These are phyloP conservation scores for Arthrobotrys entomopaga DNA, from an alignment of 2,329 filamentous ascomycete species.

Conservation along the genomic window DNA sequence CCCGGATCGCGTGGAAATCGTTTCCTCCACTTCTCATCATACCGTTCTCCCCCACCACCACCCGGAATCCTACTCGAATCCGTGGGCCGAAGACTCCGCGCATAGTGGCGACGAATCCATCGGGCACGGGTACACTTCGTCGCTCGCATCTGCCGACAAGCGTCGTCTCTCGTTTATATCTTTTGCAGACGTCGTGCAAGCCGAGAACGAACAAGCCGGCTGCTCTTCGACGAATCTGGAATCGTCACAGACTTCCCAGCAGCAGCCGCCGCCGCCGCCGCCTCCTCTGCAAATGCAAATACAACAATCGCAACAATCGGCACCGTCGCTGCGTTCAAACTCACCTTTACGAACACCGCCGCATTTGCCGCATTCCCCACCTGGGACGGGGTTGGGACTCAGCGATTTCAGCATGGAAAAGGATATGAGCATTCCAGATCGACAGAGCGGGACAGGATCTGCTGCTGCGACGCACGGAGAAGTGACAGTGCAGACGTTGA, in stretches of 20 bases:
- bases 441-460: constrained; percentile 28
- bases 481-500: constrained; percentile 91
- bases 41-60: constrained; percentile 34
- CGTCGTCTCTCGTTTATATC: constrained; percentile 92
- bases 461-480: constrained; percentile 53
- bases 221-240: constrained; percentile 63
- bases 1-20: constrained; percentile 90
- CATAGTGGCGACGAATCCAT: constrained; percentile 54
- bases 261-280: constrained; percentile 43
- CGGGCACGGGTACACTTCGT: constrained; percentile 43
- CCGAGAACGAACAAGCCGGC: constrained; percentile 73
- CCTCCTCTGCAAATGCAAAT: too few relatives aligned
- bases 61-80: constrained; percentile 42
- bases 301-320: constrained; percentile 30
- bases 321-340: constrained; percentile 54
- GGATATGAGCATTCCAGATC: constrained; percentile 51
- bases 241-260: constrained; percentile 29
- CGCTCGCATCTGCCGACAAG: constrained; percentile 55
- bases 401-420: constrained; percentile 55
- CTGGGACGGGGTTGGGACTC: constrained; percentile 38
- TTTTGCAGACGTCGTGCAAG: constrained; percentile 93
- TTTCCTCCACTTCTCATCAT: constrained; percentile 71
- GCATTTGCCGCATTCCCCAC: constrained; percentile 44
- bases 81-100: constrained; percentile 48
- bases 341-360: constrained; percentile 55